Base-by-base conservation (phyloP, 495 filamentous ascomycete genomes). In the Acidomyces sp. region DNA sequence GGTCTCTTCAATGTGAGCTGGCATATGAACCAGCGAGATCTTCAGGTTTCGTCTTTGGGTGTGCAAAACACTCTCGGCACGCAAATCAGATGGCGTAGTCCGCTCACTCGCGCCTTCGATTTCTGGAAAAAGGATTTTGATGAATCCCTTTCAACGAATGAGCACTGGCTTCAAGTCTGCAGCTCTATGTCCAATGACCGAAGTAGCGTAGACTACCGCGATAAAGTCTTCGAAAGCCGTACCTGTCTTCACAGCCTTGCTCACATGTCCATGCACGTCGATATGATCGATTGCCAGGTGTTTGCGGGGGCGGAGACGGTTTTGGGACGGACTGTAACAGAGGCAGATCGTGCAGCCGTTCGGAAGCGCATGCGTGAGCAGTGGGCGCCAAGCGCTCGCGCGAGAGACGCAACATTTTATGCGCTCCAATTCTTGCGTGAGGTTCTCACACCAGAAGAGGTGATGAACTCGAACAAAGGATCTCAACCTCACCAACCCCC, bases 221-320 rank as follows among this genome's bases (percentile, higher is more conserved):
- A 86, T 43, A 78, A 81, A 36, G 74, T 86, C 16, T 86, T 87
- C 46, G 82, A 96, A 54, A 82, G 76, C 48, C 74, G 85, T 32
- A 88, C 78, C 17, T 87, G 93, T 13, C 65, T 96, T 32, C 88
- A 97, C 54, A 83, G 88, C 44, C 65, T 97, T 6, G 92, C 90
- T 2, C 90, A 97, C 57, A 95, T 97, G 85, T 85, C 82, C 3
- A 94, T 93, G 69, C 88, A 96, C 56, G 88, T 95, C 6, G 90
- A 96, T 55, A 82, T 96, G 32, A 82, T 88, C n/a, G 88, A 95
- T 57, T 87, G 86, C 54, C 90, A 95, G 59, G 90, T 96, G 45
- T 95, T 92, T 55, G 90, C 86, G 6, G 78, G 85, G 2, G 85
- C 88, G 0, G 75, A 77, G 41, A 68, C 87, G 16, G 67, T 95